phyloP scores from a whole-genome alignment of 1,284 basidiomycete species.

The Fomitopsis betulina region DNA sequence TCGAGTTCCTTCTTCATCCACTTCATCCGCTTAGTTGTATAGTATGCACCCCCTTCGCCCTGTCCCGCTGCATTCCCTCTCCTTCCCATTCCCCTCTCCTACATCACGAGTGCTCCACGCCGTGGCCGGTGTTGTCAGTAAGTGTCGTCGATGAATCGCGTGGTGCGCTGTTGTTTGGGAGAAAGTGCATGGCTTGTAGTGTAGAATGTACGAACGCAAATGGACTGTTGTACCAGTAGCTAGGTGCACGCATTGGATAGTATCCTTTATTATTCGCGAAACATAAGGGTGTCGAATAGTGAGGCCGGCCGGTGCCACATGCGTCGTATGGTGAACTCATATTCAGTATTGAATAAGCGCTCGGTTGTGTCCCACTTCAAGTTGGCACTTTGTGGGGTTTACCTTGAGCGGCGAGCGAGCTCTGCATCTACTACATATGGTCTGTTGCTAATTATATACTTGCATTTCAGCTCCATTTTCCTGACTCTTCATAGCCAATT shows the following conservation, averaged over 20 bases:
- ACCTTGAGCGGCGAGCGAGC: no score
- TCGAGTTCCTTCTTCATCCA: neutral
- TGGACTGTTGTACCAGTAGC: neutral
- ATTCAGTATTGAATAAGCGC: no score
- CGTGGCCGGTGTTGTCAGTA: neutral
- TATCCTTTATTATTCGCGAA: neutral
- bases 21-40: neutral
- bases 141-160: neutral
- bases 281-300: no score
- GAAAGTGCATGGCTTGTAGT: neutral
- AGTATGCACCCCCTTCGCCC: neutral
- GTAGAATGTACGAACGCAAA: neutral
- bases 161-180: neutral
- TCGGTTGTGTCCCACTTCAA: no score
- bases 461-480: no score
- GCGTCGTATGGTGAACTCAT: no score
- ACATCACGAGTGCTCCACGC: neutral
- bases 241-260: neutral
- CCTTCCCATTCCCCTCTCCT: neutral
- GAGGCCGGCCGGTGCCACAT: no score
- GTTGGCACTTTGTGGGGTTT: no score
- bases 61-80: neutral
- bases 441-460: no score
- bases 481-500: no score
- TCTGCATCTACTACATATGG: no score